Conservation (phyloP, 441 rosid genomes). For the Erodium trifolium region DNA sequence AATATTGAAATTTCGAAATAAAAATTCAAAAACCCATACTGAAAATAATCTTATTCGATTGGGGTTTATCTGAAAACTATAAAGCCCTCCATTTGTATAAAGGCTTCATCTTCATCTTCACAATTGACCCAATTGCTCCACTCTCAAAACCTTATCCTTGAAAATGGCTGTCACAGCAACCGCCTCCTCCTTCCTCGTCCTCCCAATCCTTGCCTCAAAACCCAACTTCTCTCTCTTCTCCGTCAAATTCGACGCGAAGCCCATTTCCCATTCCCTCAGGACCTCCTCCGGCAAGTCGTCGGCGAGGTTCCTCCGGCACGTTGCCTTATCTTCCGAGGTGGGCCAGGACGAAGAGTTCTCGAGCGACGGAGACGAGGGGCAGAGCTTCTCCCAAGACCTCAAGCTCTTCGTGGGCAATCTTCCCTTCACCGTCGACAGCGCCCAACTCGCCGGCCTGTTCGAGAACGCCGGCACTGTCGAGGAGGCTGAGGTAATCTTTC, state of each 20-base stretch:
- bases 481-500: constrained; percentile 71
- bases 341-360: constrained; percentile 58
- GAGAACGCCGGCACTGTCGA: constrained; percentile 77
- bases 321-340: constrained; percentile 56
- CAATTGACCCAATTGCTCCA: neutral
- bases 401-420: constrained; percentile 92
- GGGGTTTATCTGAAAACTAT: too few relatives aligned
- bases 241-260: constrained; percentile 26
- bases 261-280: constrained; percentile 26
- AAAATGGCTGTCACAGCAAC: constrained; percentile 59
- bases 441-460: constrained; percentile 82
- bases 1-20: too few relatives aligned
- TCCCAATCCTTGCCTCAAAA: constrained; percentile 43
- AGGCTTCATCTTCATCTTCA: too few relatives aligned
- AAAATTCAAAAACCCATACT: too few relatives aligned
- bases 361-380: constrained; percentile 32
- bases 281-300: constrained; percentile 19
- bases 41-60: too few relatives aligned
- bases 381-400: constrained; percentile 57
- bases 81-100: too few relatives aligned
- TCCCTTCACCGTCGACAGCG: constrained; percentile 70
- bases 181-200: constrained; percentile 37
- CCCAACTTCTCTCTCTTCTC: constrained; percentile 28
- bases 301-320: constrained; percentile 43
- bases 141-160: constrained; percentile 28